Percentiles rank a stretch among this genome's conserved stretches.
Evolutionary conservation across 2,329 filamentous ascomycete species (phyloP).

Genomic region (Beauveria sp.): DNA sequence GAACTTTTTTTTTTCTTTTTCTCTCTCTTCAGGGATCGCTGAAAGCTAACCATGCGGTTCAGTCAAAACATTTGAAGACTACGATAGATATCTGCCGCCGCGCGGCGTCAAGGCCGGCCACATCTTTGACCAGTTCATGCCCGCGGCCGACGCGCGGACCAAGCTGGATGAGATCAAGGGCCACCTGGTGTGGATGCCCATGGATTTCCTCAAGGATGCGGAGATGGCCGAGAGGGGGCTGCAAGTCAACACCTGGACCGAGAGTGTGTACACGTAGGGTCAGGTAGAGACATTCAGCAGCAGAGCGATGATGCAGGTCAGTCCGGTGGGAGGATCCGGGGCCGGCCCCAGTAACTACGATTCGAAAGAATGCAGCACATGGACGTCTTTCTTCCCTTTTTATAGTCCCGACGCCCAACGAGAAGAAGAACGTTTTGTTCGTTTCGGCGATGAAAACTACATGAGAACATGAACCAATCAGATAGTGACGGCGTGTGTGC

Average conservation of each 20-base stretch:
- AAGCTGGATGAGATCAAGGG: conserved; percentile 77
- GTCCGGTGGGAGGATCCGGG: too few species aligned
- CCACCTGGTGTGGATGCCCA: conserved; percentile 91
- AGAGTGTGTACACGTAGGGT: conserved; percentile 67
- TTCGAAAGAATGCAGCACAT: background rate
- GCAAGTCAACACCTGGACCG: conserved; percentile 78
- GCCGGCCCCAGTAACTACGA: too few species aligned
- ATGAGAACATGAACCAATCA: background rate
- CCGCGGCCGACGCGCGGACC: conserved; percentile 61
- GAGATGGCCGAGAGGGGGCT: conserved; percentile 82
- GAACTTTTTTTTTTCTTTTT: background rate
- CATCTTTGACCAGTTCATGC: conserved; percentile 72
- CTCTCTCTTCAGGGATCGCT: background rate
- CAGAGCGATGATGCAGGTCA: background rate
- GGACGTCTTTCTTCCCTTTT: background rate
- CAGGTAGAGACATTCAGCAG: background rate
- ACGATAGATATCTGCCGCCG: conserved; percentile 68
- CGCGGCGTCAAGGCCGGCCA: conserved; percentile 74
- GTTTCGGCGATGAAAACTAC: too few species aligned
- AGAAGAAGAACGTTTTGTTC: too few species aligned
- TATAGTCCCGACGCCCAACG: background rate
- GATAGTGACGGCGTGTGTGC: background rate
- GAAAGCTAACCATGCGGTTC: conserved; percentile 12
- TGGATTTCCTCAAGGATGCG: conserved; percentile 76
- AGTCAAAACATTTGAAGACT: conserved; percentile 86